Conservation (phyloP, 768 basidiomycete genomes). For the Phanerochaete sordida region DNA sequence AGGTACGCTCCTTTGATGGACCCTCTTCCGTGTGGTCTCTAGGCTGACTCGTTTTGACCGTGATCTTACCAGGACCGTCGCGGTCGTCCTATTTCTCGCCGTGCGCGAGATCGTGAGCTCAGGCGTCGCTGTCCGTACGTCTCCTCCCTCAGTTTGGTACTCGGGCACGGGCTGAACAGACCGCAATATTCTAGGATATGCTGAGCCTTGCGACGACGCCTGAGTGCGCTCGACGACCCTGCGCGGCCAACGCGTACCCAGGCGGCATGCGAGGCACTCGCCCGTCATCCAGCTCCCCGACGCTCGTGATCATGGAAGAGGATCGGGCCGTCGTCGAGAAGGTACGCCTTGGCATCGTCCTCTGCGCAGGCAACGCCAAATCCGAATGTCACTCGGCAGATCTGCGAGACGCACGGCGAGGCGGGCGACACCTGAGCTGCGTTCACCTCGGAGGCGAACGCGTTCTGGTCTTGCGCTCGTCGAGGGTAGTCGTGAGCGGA, state of each 20-base stretch:
- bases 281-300: conserved; percentile 89
- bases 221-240: conserved; percentile 16
- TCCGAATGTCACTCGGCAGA: conserved; percentile 16
- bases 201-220: conserved; percentile 70
- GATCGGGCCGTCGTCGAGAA: conserved; percentile 24
- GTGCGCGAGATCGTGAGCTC: conserved; percentile 70
- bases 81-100: conserved; percentile 83
- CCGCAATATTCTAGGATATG: conserved; percentile 55
- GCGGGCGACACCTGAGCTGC: conserved; percentile 67
- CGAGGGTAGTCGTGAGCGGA: conserved; percentile 72
- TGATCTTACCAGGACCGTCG: conserved; percentile 81
- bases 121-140: conserved; percentile 19
- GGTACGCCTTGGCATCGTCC: too few relatives aligned
- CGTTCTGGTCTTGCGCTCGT: conserved; percentile 70
- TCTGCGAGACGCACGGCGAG: conserved; percentile 68
- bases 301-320: conserved; percentile 43
- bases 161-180: conserved; percentile 41
- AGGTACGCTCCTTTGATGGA: conserved; percentile 35
- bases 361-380: too few relatives aligned
- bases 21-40: too few relatives aligned
- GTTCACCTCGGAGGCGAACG: conserved; percentile 69
- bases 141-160: background rate
- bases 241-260: conserved; percentile 15
- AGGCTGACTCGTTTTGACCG: conserved; percentile 33
- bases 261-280: conserved; percentile 70